A percentile compares a stretch with the other conserved stretches of the same genome.
Conservation (phyloP, 306 rosid species). For the Cucurbita maxima region DNA sequence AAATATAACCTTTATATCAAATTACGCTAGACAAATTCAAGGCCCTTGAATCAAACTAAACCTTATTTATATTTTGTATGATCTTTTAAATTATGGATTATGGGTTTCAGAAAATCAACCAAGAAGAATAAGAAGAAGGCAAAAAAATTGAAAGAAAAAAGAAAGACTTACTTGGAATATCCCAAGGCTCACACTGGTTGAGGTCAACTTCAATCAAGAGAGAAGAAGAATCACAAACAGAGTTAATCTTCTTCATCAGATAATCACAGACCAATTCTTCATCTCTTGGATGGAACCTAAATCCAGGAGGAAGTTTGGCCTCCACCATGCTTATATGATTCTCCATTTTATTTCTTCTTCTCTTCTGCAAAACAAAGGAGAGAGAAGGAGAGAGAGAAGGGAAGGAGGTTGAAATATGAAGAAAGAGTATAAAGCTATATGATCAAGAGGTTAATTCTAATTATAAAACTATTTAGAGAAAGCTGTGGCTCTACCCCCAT, state of each 20-base stretch:
- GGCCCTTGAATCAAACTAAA: neutral
- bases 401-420: neutral
- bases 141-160: neutral
- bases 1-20: neutral
- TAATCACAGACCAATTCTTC: conserved; percentile 89
- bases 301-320: conserved; percentile 77
- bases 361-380: neutral
- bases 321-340: conserved; percentile 68
- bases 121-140: neutral
- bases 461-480: neutral
- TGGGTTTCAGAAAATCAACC: neutral
- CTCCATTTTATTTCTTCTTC: conserved; percentile 27
- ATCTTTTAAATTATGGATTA: neutral
- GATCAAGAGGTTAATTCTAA: neutral
- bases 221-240: conserved; percentile 25
- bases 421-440: neutral
- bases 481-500: neutral
- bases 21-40: neutral
- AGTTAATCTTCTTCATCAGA: conserved; percentile 48
- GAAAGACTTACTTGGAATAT: conserved; percentile 55
- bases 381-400: neutral
- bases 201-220: conserved; percentile 88
- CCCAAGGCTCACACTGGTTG: conserved; percentile 95
- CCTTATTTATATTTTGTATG: neutral
- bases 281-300: conserved; percentile 88